Base-by-base conservation (phyloP, 148 eudicot species). In the Silene conica region DNA sequence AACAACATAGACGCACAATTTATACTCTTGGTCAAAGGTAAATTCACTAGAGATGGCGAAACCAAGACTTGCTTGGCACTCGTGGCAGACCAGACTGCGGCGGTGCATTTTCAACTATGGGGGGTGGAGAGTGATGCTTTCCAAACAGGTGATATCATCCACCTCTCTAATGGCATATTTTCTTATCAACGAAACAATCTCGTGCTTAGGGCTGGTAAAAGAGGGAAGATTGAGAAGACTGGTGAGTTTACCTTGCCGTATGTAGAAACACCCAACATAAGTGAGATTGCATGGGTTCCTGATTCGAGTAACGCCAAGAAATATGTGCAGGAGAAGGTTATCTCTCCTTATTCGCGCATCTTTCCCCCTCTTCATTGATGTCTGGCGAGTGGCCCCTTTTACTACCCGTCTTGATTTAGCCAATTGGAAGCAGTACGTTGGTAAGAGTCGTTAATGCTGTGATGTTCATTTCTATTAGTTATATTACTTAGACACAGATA, bases 81-180 rank as follows among this genome's bases (percentile, higher is more conserved):
- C 19, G 97, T 89, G 70, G 98, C 98, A 0, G 98, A 93, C 72
- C 89, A 88, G 79, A 88, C 97, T 18, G 98, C 98, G 8, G 81
- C 98, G 0, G 95, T 91, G 64, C 97, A 89, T 79, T 93, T 93
- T 76, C 98, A 88, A 82, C 74, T 93, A 4, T 93, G 98, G 98
- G 95, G 90, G 20, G 82, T 74, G 13, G 97, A 93, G 79, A 88
- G 95, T 63, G 93, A 93, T 66, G 90, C 85, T n/a, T 89, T 89
- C 60, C 81, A 89, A 80, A 82, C 95, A 0, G 88, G 97, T 34
- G 98, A 89, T 28, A 89, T 91, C 2, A 69, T 91, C 18, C 72
- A 70, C 25, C 78, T 93, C 61, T 34, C 80, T 4, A 83, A 82
- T 48, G 97, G 93, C 41, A 89, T 91, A 63, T 93, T 93, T 72